Base-by-base conservation (phyloP, 2,329 filamentous ascomycete species). In the Aureobasidium vineae region DNA sequence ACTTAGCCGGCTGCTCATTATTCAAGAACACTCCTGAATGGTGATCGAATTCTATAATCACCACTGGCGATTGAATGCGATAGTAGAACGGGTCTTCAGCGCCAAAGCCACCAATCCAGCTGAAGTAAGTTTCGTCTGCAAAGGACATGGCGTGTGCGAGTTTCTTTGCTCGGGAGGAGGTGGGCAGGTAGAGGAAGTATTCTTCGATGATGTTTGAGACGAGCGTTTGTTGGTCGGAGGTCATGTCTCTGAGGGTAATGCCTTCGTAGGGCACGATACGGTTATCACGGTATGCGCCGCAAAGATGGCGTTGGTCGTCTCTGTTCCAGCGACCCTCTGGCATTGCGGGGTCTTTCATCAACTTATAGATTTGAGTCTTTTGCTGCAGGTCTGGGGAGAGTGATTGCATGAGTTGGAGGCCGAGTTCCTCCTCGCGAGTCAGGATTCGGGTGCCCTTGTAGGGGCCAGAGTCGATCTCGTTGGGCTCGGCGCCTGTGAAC, bases 401-500 rank as follows among this genome's bases (percentile, higher is more conserved):
- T 31, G 80, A 83, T 73, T 90, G 88, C 89, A 92, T 92, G 1
- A 92, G 81, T 69, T 80, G 72, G n/a, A 92, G 75, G 0, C 89
- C 89, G 0, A 90, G 75, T 1, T 76, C 75, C 56, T 90, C 89
- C 72, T 92, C 89, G 8, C 77, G 78, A 45, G 88, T 80, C 40
- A 92, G 77, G 65, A 92, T 90, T 3, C 84, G 79, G 0, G 87
- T 90, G 7, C 89, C 90, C 1, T 78, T 77, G 74, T 86, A 82
- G 0, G 83, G 83, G 0, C 89, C 89, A 0, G 77, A 75, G 70
- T 92, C 90, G 70, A 92, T 90, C 41, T 87, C 72, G 71, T 93
- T 92, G 0, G 90, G 90, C 76, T 94, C 90, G 0, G 90, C 90
- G 65, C 90, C 90, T 0, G 89, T 91, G 76, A 94, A 94, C 77